Conservation (phyloP, 2,329 filamentous ascomycete species). For the Blastomyces emzantsi region DNA sequence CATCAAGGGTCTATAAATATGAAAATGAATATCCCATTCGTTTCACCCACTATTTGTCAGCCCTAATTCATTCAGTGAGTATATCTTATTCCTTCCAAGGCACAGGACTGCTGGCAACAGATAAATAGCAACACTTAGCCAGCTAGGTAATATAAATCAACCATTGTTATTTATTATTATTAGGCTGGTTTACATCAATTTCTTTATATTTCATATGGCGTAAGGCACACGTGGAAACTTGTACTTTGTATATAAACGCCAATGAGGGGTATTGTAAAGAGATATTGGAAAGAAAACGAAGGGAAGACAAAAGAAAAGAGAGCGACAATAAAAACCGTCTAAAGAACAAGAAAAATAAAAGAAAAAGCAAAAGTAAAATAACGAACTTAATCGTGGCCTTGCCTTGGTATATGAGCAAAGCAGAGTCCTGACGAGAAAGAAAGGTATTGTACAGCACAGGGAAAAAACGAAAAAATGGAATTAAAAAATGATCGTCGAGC, state of each 20-base stretch:
- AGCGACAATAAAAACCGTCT: neutral
- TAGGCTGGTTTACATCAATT: neutral
- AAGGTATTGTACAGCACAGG: neutral
- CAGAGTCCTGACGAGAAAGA: neutral
- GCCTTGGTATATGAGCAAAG: neutral
- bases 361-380: neutral
- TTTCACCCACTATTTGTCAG: too few relatives aligned
- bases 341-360: neutral
- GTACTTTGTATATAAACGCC: neutral
- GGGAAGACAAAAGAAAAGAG: neutral
- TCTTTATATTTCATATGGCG: neutral
- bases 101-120: too few relatives aligned
- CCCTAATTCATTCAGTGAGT: too few relatives aligned
- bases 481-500: neutral
- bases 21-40: too few relatives aligned
- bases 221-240: neutral
- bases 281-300: neutral
- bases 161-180: neutral
- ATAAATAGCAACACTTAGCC: neutral
- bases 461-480: neutral
- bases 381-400: too few relatives aligned
- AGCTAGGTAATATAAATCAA: neutral
- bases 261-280: neutral
- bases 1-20: too few relatives aligned
- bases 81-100: too few relatives aligned